Conservation (phyloP, 2,329 filamentous ascomycete genomes). For the Phyllosticta citribraziliensis region DNA sequence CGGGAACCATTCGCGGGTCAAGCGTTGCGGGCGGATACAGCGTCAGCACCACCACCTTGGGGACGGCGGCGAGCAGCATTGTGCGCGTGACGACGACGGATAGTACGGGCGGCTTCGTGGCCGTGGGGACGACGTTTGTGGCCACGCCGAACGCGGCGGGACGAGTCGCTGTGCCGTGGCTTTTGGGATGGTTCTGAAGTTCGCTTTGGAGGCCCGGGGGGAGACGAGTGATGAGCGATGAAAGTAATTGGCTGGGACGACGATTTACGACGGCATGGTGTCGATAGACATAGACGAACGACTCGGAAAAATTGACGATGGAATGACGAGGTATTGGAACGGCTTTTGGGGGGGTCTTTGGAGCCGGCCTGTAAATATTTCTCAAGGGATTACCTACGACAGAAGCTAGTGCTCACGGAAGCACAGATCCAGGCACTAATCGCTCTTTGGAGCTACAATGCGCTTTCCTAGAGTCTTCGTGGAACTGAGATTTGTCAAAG, state of each 20-base stretch:
- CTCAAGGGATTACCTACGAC: background rate
- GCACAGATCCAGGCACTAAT: background rate
- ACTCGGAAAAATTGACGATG: background rate
- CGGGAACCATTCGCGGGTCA: constrained; percentile 37
- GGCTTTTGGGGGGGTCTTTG: background rate
- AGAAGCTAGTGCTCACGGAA: background rate
- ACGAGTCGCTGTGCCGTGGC: constrained; percentile 1
- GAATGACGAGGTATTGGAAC: background rate
- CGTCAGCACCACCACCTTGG: background rate
- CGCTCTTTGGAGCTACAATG: background rate
- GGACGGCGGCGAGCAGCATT: constrained; percentile 2
- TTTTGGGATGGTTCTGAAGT: constrained; percentile 3
- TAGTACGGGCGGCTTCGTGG: constrained; percentile 1
- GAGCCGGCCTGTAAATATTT: background rate
- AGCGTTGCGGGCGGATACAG: background rate
- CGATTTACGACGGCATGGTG: background rate
- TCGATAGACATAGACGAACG: background rate
- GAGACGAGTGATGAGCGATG: background rate
- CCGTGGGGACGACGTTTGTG: constrained; percentile 9
- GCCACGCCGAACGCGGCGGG: constrained; percentile 9
- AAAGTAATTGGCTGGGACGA: background rate
- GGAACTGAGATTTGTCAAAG: no score
- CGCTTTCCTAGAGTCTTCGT: no score
- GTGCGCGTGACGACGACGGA: background rate
- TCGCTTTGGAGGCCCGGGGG: no score